Base-by-base conservation (phyloP, 371 early-diverging fungal genomes). In the Mucor ambiguus region DNA sequence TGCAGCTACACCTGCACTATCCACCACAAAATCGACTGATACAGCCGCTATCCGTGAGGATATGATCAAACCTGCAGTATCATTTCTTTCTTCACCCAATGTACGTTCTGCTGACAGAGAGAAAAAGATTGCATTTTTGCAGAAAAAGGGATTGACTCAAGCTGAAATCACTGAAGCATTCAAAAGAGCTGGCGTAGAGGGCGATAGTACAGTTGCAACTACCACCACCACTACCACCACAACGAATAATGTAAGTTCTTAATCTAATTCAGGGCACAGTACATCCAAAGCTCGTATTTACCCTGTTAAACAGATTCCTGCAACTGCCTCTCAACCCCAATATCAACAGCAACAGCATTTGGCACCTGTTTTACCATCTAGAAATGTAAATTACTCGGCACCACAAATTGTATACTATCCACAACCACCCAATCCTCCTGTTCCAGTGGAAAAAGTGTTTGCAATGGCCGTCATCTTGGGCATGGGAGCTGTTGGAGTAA, bases 101-200 rank as follows among this genome's bases (percentile, higher is more conserved):
- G 86, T 88, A 2, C 81, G 75, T 41, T 80, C 85, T 6, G 86
- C 87, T 4, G 84, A 85, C 11, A 80, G 77, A 28, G 74, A 72
- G 6, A 89, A 88, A 60, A 89, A 89, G 77, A 69, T 82, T 54
- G 83, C 84, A 37, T 88, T 88, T 68, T 70, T 89, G 63, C 77
- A 82, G 61, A 85, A 86, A 59, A 89, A 89, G 59, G 88, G 88
- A 11, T 66, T 89, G 57, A 85, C 76, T 18, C 63, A 77, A 55
- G 73, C 71, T 43, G 89, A 89, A 68, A 89, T 89, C 48, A 84
- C 87, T 48, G 78, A 84, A 49, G 86, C 89, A 5, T 75, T 83
- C 37, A 70, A 78, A 58, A 73, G 82, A 54, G 70, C 66, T 9
- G 74, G 76, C 12, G 64, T 72, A 16, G 54, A 33, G 29, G 35